These are phyloP conservation scores for Fusarium concolor DNA, from an alignment of 2,329 filamentous ascomycete genomes.

Conservation along the genomic window DNA sequence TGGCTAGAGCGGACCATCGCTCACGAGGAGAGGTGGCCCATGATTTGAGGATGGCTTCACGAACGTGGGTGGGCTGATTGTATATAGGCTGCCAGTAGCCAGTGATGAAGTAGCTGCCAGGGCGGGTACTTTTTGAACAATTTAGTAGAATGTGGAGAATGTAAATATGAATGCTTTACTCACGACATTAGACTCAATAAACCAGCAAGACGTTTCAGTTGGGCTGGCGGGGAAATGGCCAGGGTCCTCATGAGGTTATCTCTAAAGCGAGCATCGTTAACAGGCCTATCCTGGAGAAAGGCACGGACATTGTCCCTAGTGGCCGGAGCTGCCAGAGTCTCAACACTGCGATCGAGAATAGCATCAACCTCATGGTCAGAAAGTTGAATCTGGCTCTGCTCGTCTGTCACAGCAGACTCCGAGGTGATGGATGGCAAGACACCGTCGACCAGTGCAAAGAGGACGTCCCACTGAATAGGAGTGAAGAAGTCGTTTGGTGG, in stretches of 20 bases:
- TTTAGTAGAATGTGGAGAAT: conserved; percentile 1
- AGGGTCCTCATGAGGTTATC: conserved; percentile 60
- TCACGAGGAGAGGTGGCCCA: conserved; percentile 71
- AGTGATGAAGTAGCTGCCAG: conserved; percentile 73
- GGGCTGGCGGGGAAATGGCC: conserved; percentile 48
- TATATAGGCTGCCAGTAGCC: conserved; percentile 73
- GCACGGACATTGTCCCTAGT: conserved; percentile 59
- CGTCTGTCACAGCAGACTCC: conserved; percentile 54
- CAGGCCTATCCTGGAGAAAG: conserved; percentile 65
- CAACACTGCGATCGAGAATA: conserved; percentile 55
- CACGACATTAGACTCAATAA: conserved; percentile 59
- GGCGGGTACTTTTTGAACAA: conserved; percentile 63
- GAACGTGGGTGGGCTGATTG: conserved; percentile 68
- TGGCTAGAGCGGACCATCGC: conserved; percentile 65
- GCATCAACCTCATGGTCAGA: conserved; percentile 62
- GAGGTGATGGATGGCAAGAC: conserved; percentile 69
- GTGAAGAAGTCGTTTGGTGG: conserved; percentile 55
- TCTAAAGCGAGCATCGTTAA: conserved; percentile 65
- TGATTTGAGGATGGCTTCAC: conserved; percentile 70
- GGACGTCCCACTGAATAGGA: conserved; percentile 64
- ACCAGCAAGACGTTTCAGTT: conserved; percentile 53
- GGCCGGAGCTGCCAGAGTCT: conserved; percentile 53
- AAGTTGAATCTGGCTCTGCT: conserved; percentile 57
- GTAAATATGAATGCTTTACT: conserved; percentile 41
- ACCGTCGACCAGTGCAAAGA: conserved; percentile 68